Conservation (phyloP, 768 basidiomycete genomes). For the Pleurotus sapidus region DNA sequence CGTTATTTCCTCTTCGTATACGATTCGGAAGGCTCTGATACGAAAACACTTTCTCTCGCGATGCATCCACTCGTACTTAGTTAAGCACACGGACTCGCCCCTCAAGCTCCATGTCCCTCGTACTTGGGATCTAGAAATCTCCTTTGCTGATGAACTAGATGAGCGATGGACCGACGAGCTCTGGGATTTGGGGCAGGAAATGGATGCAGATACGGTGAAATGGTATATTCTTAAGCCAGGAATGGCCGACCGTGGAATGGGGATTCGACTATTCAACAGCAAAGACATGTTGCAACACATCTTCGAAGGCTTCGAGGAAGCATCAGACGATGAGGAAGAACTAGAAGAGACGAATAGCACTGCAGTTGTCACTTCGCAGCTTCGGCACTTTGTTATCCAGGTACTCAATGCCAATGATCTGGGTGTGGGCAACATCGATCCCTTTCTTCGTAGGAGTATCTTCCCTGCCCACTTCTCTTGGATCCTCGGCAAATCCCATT, state of each 20-base stretch:
- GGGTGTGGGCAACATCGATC: slow-evolving; percentile 2
- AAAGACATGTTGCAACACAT: slow-evolving; percentile 70
- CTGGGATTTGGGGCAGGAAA: slow-evolving; percentile 72
- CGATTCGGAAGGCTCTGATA: slow-evolving; percentile 89
- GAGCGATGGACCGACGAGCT: slow-evolving; percentile 93
- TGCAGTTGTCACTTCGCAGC: slow-evolving; percentile 76
- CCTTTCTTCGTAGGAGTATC: slow-evolving; percentile 67
- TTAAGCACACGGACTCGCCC: slow-evolving; percentile 61
- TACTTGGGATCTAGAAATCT: slow-evolving; percentile 84
- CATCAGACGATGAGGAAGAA: slow-evolving; percentile 44
- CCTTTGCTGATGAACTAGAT: slow-evolving; percentile 91
- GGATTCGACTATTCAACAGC: slow-evolving; percentile 85
- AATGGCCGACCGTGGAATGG: slow-evolving; percentile 96
- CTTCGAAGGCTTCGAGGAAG: slow-evolving; percentile 77
- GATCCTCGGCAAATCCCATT: slow-evolving; percentile 53
- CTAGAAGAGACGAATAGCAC: slow-evolving; percentile 36
- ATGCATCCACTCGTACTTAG: slow-evolving; percentile 66
- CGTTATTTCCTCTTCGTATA: slow-evolving; percentile 78
- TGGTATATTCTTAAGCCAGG: slow-evolving; percentile 99
- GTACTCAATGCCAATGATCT: slow-evolving; percentile 32
- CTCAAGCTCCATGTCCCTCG: slow-evolving; percentile 58
- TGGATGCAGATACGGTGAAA: slow-evolving; percentile 40
- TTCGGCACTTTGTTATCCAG: slow-evolving; percentile 96
- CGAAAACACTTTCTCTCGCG: slow-evolving; percentile 90
- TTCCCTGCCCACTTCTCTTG: slow-evolving; percentile 72